Evolutionary conservation across 1,139 yeast species (phyloP).

Genomic region (Candida freyschussii): DNA sequence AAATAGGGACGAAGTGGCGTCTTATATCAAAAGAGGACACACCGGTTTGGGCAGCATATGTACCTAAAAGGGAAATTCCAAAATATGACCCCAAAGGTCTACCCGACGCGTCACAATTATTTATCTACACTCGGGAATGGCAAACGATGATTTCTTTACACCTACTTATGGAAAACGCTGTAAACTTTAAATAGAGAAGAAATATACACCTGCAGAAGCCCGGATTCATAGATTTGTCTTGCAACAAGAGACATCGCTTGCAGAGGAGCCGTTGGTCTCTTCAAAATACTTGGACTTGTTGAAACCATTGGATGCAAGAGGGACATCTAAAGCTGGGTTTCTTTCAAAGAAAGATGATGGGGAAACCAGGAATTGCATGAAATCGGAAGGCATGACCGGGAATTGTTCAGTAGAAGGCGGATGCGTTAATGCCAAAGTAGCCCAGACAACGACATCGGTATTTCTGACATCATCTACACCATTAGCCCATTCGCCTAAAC

Average conservation of each 20-base stretch:
- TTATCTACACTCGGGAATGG: no score
- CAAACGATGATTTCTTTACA: no score
- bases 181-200: no score
- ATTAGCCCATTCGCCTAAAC: constrained; percentile 55
- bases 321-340: constrained; percentile 82
- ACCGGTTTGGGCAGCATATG: no score
- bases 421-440: constrained; percentile 82
- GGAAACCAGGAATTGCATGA: constrained; percentile 58
- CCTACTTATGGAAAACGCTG: no score
- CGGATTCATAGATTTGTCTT: constrained; percentile 14
- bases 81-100: no score
- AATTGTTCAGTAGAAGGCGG: constrained; percentile 86
- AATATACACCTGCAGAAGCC: constrained; percentile 1
- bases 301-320: constrained; percentile 65
- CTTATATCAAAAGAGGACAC: no score
- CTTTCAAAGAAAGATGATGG: constrained; percentile 77
- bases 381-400: constrained; percentile 92
- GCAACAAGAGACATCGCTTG: constrained; percentile 16
- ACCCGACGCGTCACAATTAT: no score
- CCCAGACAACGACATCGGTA: constrained; percentile 81
- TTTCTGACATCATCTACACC: constrained; percentile 71
- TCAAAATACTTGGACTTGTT: constrained; percentile 57
- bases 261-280: constrained; percentile 17
- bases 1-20: no score
- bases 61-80: no score